Evolutionary conservation across 306 rosid species (phyloP), one percentile per base, ranked within the genome.

Genomic region (Medicago lupulina): DNA sequence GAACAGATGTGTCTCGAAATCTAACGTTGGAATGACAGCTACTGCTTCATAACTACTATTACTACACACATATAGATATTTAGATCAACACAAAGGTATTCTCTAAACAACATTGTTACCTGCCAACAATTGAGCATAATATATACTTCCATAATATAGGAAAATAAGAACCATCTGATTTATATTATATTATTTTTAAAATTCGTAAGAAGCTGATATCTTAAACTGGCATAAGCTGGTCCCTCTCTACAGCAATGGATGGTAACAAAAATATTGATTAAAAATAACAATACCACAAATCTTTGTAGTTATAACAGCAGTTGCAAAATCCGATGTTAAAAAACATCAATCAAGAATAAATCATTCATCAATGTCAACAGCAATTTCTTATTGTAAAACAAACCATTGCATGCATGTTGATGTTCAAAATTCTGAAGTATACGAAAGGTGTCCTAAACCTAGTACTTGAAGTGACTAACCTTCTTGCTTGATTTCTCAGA

Each of bases 261-360:
- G 38, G 3, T 50, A 54, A 57, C 38, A 7, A 12, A 34, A 54
- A 71, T 38, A 71, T 54, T 17, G 25, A 38, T 36, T 31, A 23
- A 36, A 6, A 69, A 43, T 36, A 25, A 25, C 36, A 47, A 8
- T 8, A 63, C 3, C 38, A 15, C 11, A 19, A 41, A 44, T 17
- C 44, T 50, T 14, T 43, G 71, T 12, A 66, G 58, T 71, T 28
- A 66, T 51, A 40, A 49, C 51, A 25, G 38, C 21, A 41, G 25
- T 15, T 23, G 50, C 31, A 44, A 76, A 16, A n/a, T 10, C n/a
- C 34, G 14, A 40, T 16, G 17, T 19, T 46, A 16, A 60, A 55
- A 39, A 67, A 63, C 38, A 16, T 36, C 43, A 57, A 79, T 65
- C 36, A 54, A 23, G 34, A 19, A 54, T 70, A 75, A 55, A 44